phyloP scores from a whole-genome alignment of 2,329 filamentous ascomycete species.

The Alternaria angustiovoidea region DNA sequence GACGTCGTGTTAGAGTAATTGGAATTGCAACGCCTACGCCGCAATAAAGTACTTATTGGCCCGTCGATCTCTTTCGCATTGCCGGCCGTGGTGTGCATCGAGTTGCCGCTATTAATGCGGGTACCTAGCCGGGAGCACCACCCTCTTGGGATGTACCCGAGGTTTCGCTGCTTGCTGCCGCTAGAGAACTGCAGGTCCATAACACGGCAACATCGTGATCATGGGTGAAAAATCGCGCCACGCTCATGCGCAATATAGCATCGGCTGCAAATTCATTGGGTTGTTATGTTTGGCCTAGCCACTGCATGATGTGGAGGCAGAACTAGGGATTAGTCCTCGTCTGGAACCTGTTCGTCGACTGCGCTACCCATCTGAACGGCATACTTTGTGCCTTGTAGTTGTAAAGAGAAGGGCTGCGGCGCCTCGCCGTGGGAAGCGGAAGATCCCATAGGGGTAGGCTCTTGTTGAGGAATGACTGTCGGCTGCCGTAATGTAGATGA shows the following conservation, averaged over 20 bases:
- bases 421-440: neutral
- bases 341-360: neutral
- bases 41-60: slow-evolving; percentile 4
- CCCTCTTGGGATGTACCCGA: slow-evolving; percentile 4
- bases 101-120: slow-evolving; percentile 9
- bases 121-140: slow-evolving; percentile 1
- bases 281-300: neutral
- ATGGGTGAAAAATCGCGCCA: neutral
- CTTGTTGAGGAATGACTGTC: slow-evolving; percentile 8
- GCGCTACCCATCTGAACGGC: neutral
- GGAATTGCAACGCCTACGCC: slow-evolving; percentile 1
- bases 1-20: neutral
- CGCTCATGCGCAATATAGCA: neutral
- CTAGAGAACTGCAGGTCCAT: slow-evolving; percentile 8
- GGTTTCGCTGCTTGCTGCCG: neutral
- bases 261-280: neutral
- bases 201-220: neutral
- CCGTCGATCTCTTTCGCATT: neutral
- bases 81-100: neutral
- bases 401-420: neutral
- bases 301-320: neutral
- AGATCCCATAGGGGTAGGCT: neutral
- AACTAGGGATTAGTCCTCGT: neutral
- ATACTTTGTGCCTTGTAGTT: neutral
- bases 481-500: slow-evolving; percentile 12